These are phyloP conservation scores for Aspergillus proliferans DNA, from an alignment of 2,329 filamentous ascomycete genomes.

Conservation along the genomic window DNA sequence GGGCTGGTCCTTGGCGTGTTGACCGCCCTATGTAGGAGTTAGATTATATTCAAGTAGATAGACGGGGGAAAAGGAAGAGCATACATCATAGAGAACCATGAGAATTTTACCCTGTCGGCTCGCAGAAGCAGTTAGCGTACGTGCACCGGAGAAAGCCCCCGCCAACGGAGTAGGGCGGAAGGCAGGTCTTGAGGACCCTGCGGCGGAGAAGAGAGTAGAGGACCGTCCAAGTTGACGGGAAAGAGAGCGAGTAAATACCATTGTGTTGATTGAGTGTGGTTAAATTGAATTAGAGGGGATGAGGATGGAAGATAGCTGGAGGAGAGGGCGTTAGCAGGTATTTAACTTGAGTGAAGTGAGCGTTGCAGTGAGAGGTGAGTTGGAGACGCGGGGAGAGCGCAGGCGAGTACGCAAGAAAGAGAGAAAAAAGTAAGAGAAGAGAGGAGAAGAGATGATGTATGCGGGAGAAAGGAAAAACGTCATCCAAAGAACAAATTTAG, in stretches of 20 bases:
- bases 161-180: constrained; percentile 31
- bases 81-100: constrained; percentile 84
- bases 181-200: constrained; percentile 29
- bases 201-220: constrained; percentile 45
- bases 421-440: constrained; percentile 13
- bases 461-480: not conserved
- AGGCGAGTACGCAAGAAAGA: not conserved
- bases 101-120: constrained; percentile 89
- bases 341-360: constrained; percentile 1
- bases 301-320: not conserved
- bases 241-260: constrained; percentile 60
- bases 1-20: constrained; percentile 85
- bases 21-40: constrained; percentile 51
- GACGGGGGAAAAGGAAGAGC: constrained; percentile 22
- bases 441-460: constrained; percentile 1
- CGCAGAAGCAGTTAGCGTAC: constrained; percentile 59
- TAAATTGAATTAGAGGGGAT: not conserved
- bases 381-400: not conserved
- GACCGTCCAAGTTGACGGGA: constrained; percentile 50
- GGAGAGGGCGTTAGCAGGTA: not conserved
- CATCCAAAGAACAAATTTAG: not conserved
- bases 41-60: constrained; percentile 2
- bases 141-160: constrained; percentile 45
- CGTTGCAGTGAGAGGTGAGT: constrained; percentile 1
- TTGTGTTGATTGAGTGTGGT: constrained; percentile 34